These are phyloP conservation scores for Botrytis elliptica DNA, from an alignment of 2,329 filamentous ascomycete species.

Conservation along the genomic window DNA sequence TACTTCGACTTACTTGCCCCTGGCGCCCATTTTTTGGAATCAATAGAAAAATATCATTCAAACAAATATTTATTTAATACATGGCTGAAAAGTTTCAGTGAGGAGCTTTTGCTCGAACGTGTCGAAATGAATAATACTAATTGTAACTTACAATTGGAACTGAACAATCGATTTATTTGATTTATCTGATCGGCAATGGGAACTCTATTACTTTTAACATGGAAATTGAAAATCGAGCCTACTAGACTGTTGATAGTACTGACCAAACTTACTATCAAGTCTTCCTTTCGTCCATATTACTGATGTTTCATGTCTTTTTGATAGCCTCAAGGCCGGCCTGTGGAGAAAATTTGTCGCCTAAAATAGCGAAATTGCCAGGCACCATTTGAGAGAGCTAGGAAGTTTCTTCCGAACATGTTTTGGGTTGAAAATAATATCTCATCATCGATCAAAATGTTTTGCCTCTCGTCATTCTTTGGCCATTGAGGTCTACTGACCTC, in stretches of 20 bases:
- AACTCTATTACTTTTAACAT: not conserved
- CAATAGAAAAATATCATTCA: not conserved
- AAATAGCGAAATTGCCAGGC: not conserved
- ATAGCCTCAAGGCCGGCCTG: no score
- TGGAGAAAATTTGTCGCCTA: not conserved
- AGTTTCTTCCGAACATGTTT: not conserved
- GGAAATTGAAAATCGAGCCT: not conserved
- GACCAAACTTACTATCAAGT: not conserved
- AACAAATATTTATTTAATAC: not conserved
- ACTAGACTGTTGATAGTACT: not conserved
- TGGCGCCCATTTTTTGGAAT: not conserved
- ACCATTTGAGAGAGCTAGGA: not conserved
- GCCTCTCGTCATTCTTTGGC: not conserved
- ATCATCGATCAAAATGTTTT: not conserved
- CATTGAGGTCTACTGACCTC: conserved; percentile 1
- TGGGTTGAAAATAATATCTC: not conserved
- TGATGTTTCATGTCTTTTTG: not conserved
- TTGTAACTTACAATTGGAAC: not conserved
- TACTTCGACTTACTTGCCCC: not conserved
- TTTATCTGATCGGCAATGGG: not conserved
- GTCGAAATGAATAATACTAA: not conserved
- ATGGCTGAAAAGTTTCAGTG: not conserved
- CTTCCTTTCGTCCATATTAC: not conserved
- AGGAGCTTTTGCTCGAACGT: not conserved
- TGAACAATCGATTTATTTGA: not conserved